Evolutionary conservation across 257 asterid genomes (phyloP), one percentile per base, ranked within the genome.

Genomic region (Capsicum rhomboideum): DNA sequence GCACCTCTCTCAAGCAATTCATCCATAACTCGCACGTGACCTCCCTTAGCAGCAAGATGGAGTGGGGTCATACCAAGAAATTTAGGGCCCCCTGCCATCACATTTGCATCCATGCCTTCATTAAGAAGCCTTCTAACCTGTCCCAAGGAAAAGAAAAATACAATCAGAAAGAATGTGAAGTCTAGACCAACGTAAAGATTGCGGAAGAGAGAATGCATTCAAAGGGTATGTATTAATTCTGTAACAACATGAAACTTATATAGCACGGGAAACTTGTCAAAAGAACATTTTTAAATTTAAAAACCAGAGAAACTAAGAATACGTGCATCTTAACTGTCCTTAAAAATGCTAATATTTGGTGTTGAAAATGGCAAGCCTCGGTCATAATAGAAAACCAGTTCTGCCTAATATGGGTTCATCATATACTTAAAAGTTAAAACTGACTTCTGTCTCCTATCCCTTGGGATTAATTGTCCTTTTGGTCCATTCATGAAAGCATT

Each of bases 41-140:
- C 99, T 74, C 98, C 98, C 87, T 95, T 93, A 84, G 99, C 98
- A 82, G 99, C 99, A 83, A 97, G 97, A 88, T 97, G 99, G 84
- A 97, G 97, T 42, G 99, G 99, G 87, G 98, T 96, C 87, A 94
- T 88, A 54, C 99, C 98, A 53, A 88, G 94, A 21, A 98, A 87
- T 88, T 94, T 94, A 66, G 98, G 98, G 1, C 99, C 99, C 91
- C 95, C 90, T 6, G 99, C 99, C 87, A 94, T 92, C 78, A 92
- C 96, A 86, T 96, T 96, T 68, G 89, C 98, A 89, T 94, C 92
- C 89, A 88, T 91, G 83, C 99, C 99, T 83, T 96, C 98, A 63
- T 90, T 44, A 66, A 96, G 98, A 78, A 96, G 98, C 54, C 93
- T 95, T 83, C 88, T 92, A 83, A 96, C 98, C 99, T 96, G 84